phyloP scores from a whole-genome alignment of 768 basidiomycete genomes.

The Lactarius tabidus region DNA sequence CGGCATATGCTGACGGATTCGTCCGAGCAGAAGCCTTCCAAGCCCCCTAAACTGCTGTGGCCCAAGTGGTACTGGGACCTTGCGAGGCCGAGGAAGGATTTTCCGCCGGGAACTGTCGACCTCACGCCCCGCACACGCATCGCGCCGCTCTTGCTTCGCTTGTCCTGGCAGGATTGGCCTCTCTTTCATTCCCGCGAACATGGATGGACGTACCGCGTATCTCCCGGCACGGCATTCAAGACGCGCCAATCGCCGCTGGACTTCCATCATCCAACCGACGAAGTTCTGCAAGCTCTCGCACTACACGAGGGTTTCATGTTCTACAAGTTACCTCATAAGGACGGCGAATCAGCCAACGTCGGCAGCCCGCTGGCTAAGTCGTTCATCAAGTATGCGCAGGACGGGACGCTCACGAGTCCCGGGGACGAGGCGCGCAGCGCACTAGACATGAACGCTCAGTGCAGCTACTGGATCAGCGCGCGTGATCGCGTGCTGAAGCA shows the following conservation, averaged over 20 bases:
- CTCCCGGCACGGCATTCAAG: slow-evolving; percentile 39
- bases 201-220: slow-evolving; percentile 89
- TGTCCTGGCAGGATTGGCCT: slow-evolving; percentile 87
- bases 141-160: slow-evolving; percentile 76
- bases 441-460: slow-evolving; percentile 87
- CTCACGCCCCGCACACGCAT: slow-evolving; percentile 80
- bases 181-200: slow-evolving; percentile 81
- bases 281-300: slow-evolving; percentile 46
- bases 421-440: slow-evolving; percentile 79
- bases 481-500: slow-evolving; percentile 89
- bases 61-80: slow-evolving; percentile 98
- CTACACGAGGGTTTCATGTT: slow-evolving; percentile 56
- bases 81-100: slow-evolving; percentile 63
- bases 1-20: slow-evolving; percentile 1
- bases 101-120: slow-evolving; percentile 70
- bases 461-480: slow-evolving; percentile 97
- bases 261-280: slow-evolving; percentile 65
- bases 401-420: slow-evolving; percentile 81
- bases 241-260: slow-evolving; percentile 44
- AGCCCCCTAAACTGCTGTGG: slow-evolving; percentile 57
- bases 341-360: slow-evolving; percentile 93
- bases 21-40: slow-evolving; percentile 23
- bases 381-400: slow-evolving; percentile 84
- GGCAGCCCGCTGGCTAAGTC: slow-evolving; percentile 86
- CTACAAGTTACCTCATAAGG: slow-evolving; percentile 94